phyloP scores from a whole-genome alignment of 352 stramenopile genomes.

The Globisporangium lucens region DNA sequence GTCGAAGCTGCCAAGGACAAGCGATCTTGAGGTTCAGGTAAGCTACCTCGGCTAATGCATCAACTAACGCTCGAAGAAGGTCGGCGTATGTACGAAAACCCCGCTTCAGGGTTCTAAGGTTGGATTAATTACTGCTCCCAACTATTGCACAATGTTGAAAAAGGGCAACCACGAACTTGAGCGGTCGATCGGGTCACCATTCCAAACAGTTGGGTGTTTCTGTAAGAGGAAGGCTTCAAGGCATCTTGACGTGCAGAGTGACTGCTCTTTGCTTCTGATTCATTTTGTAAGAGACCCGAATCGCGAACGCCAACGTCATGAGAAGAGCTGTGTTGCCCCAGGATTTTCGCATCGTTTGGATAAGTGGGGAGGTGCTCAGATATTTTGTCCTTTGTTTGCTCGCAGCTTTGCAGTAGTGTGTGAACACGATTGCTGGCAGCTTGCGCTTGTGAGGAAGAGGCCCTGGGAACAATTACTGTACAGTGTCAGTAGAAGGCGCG shows the following conservation, averaged over 20 bases:
- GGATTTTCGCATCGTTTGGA: background rate
- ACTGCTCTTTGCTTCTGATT: background rate
- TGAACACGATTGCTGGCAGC: background rate
- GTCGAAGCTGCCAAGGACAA: too few species aligned
- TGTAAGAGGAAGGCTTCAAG: background rate
- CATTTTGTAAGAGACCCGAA: background rate
- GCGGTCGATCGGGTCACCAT: too few species aligned
- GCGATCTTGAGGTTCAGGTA: too few species aligned
- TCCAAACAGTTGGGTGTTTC: background rate
- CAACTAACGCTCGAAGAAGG: too few species aligned
- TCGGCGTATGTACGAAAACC: too few species aligned
- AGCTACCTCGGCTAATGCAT: too few species aligned
- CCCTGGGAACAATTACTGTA: background rate
- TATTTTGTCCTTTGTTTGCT: too few species aligned
- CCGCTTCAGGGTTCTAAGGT: too few species aligned
- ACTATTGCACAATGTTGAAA: too few species aligned
- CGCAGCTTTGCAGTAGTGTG: background rate
- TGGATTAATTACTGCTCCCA: too few species aligned
- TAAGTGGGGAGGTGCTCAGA: background rate
- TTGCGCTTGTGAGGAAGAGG: too few species aligned
- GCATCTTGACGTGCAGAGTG: background rate
- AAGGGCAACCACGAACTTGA: too few species aligned
- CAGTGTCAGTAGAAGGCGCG: background rate
- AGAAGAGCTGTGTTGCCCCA: background rate
- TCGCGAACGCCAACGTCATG: background rate